A percentile compares a stretch with the other conserved stretches of the same genome.
Evolutionary conservation across 768 basidiomycete genomes (phyloP).

Genomic region (Albatrellus ellisii): DNA sequence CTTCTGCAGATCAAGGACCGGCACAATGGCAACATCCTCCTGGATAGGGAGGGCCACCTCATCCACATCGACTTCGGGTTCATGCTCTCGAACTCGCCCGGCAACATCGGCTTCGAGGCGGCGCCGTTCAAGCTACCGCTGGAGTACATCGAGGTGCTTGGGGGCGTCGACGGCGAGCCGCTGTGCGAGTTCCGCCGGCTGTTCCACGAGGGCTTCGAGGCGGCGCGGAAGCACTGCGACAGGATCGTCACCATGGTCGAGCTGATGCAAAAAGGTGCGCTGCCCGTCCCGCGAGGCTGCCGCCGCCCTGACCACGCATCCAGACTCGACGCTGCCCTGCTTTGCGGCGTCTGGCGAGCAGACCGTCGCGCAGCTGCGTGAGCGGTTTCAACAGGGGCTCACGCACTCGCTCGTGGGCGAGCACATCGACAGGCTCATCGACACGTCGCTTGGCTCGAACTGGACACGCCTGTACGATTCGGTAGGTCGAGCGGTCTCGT

Average conservation of each 20-base stretch:
- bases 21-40: constrained; percentile 95
- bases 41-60: constrained; percentile 90
- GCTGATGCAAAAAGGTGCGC: constrained; percentile 88
- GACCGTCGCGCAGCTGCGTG: constrained; percentile 77
- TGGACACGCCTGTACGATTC: constrained; percentile 97
- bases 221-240: constrained; percentile 91
- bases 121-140: constrained; percentile 94
- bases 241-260: constrained; percentile 91
- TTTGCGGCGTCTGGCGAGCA: constrained; percentile 86
- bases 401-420: constrained; percentile 78
- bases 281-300: constrained; percentile 5
- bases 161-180: constrained; percentile 63
- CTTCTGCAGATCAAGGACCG: constrained; percentile 96
- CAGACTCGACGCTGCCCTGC: constrained; percentile 85
- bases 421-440: constrained; percentile 81
- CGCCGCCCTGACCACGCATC: background rate
- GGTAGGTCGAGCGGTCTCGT: constrained; percentile 28
- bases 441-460: constrained; percentile 80
- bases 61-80: constrained; percentile 99
- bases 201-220: constrained; percentile 90
- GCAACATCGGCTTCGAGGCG: constrained; percentile 98
- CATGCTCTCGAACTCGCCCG: constrained; percentile 93
- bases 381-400: constrained; percentile 86
- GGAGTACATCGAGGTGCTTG: constrained; percentile 94
- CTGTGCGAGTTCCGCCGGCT: constrained; percentile 77